Evolutionary conservation across 805 yeast genomes (phyloP), one percentile per base, ranked within the genome.

Genomic region (Yarrowia osloensis): DNA sequence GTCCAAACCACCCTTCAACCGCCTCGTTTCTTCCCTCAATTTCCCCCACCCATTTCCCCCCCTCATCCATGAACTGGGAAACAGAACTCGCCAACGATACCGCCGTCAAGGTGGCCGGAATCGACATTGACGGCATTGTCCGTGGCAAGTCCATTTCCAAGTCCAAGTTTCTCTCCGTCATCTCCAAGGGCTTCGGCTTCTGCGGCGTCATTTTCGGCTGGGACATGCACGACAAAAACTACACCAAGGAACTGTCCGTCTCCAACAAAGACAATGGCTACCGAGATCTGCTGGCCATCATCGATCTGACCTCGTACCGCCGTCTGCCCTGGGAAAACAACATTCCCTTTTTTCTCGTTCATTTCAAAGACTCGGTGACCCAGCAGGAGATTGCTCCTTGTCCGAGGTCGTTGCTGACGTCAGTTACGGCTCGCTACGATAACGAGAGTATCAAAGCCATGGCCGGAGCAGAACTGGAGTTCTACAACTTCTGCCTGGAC

Each of bases 381-480:
- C 55, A 63, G 15, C 44, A 68, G 62, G 74, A 73, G 4, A 63
- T 76, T 12, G 71, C 77, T 12, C 74, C 74, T 4, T 73, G 75
- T 62, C 78, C 78, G 4, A 70, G 78, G n/a, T 67, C 75, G 2
- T 69, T 76, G 28, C 70, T 76, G 55, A 65, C 65, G 37, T 12
- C 54, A 2, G 71, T 71, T 24, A 46, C 66, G 26, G 71, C 70
- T 11, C 37, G 66, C 52, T 68, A 47, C 54, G 67, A 35, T n/a
- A 17, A 42, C 3, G 47, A 66, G 22, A 70, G 69, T 4, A 69
- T 68, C 24, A 54, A 52, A 9, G 69, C 75, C n/a, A 72, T 69
- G 68, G 76, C 78, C 4, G 78, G 78, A 9, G 69, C 73, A 9
- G 78, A 76, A 66, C 69, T 75, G n/a, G 78, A 76, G 69, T 76